Evolutionary conservation across 768 basidiomycete genomes (phyloP).

Genomic region (Hygrophoropsis aurantiaca): DNA sequence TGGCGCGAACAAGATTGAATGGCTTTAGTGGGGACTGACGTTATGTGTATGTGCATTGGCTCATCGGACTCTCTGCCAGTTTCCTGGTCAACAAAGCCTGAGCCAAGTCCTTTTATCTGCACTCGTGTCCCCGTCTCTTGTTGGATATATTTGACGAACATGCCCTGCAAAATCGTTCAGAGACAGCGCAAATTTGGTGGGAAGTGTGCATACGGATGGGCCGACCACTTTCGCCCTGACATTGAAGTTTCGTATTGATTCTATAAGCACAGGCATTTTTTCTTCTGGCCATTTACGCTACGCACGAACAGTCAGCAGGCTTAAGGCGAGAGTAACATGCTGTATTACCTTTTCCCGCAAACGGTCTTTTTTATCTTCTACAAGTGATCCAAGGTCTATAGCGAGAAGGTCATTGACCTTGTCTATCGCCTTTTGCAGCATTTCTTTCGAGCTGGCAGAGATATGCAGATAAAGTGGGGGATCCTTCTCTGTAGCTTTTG

Average conservation of each 20-base stretch:
- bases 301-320: conserved; percentile 9
- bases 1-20: conserved; percentile 9
- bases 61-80: conserved; percentile 87
- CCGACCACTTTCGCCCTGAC: conserved; percentile 97
- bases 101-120: conserved; percentile 94
- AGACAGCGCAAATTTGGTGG: too few relatives aligned
- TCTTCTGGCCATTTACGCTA: conserved; percentile 98
- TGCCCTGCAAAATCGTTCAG: conserved; percentile 52
- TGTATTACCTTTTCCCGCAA: conserved; percentile 59
- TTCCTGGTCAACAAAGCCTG: conserved; percentile 92
- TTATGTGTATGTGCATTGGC: conserved; percentile 90
- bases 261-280: conserved; percentile 86
- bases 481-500: conserved; percentile 88
- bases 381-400: conserved; percentile 76
- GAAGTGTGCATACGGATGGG: conserved; percentile 62
- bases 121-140: conserved; percentile 94
- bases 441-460: conserved; percentile 68
- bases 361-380: conserved; percentile 74
- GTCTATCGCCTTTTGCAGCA: conserved; percentile 64
- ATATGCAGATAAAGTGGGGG: conserved; percentile 94
- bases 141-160: conserved; percentile 98
- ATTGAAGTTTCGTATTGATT: conserved; percentile 94
- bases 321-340: not conserved
- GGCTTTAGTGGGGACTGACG: conserved; percentile 48
- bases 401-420: conserved; percentile 73